Evolutionary conservation across 163 green algal species (phyloP), one percentile per base, ranked within the genome.

Genomic region (Prototheca wickerhamii): DNA sequence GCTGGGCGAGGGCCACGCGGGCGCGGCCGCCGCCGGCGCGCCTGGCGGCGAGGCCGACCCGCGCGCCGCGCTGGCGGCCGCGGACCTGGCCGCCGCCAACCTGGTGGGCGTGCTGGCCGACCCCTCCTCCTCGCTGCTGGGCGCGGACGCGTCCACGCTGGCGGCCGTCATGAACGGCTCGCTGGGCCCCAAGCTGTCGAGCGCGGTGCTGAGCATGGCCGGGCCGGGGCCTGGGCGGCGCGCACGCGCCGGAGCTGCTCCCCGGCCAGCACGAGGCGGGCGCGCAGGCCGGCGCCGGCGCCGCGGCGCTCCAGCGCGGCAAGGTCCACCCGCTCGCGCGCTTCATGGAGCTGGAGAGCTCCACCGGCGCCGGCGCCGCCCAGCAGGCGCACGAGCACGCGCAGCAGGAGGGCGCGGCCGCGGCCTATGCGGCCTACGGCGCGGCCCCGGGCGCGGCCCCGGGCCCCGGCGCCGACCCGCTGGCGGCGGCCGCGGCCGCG

Each of bases 221-320:
- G 6, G 23, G 50, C n/a, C 8, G 50, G 12, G 21, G 15, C 50
- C 18, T 18, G 28, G 53, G 29, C 53, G 25, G 29, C 12, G 30
- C 30, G 53, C 23, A 17, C 17, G 52, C 29, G 52, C n/a, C n/a
- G n/a, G n/a, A n/a, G n/a, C n/a, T n/a, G n/a, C n/a, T n/a, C n/a
- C n/a, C n/a, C n/a, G n/a, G n/a, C n/a, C n/a, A n/a, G n/a, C n/a
- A n/a, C 17, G 40, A 23, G 12, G 40, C 17, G 12, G 23, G 17
- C 50, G 17, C 21, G 50, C 15, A 58, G 23, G 8, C 75, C 76
- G 50, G 67, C 73, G 49, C 40, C 17, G 40, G 12, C 17, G 40
- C 40, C 40, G 40, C 12, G 12, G 12, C 17, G 40, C 40, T 50
- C 12, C 40, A 12, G 49, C 49, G n/a, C n/a, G n/a, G n/a, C n/a